phyloP scores from a whole-genome alignment of 176 grass and related monocot species.

The Puya raimondii region DNA sequence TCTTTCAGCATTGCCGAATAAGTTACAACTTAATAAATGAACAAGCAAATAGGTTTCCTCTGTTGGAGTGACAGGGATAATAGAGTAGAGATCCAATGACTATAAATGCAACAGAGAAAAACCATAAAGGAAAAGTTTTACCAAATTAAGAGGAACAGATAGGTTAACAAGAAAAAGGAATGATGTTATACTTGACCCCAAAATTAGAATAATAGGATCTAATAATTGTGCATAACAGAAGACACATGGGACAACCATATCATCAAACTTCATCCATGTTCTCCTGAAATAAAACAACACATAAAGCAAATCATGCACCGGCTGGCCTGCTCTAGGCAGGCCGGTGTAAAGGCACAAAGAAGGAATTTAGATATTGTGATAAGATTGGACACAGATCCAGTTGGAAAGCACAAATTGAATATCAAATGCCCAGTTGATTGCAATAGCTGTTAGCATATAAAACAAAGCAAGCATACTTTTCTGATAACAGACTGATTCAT shows the following conservation, averaged over 20 bases:
- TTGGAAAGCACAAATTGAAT: background rate
- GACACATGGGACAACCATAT: background rate
- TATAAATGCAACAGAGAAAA: background rate
- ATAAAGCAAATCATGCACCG: background rate
- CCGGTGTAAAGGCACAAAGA: background rate
- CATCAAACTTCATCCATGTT: background rate
- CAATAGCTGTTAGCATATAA: background rate
- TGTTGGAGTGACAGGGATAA: background rate
- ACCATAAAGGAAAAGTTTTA: background rate
- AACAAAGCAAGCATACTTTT: background rate
- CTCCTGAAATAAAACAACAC: background rate
- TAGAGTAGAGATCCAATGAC: background rate
- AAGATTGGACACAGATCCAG: background rate
- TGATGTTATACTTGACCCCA: background rate
- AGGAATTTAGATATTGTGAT: background rate
- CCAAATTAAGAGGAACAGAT: background rate
- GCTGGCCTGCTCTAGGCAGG: background rate
- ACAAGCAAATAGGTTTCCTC: background rate
- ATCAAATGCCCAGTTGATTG: background rate
- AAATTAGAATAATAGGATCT: background rate
- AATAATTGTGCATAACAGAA: conserved; percentile 2
- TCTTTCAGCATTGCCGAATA: background rate
- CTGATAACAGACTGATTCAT: background rate
- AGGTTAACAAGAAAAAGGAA: background rate
- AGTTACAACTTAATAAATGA: background rate